Base-by-base conservation (phyloP, 2,329 filamentous ascomycete species). In the Alternaria consortialis region DNA sequence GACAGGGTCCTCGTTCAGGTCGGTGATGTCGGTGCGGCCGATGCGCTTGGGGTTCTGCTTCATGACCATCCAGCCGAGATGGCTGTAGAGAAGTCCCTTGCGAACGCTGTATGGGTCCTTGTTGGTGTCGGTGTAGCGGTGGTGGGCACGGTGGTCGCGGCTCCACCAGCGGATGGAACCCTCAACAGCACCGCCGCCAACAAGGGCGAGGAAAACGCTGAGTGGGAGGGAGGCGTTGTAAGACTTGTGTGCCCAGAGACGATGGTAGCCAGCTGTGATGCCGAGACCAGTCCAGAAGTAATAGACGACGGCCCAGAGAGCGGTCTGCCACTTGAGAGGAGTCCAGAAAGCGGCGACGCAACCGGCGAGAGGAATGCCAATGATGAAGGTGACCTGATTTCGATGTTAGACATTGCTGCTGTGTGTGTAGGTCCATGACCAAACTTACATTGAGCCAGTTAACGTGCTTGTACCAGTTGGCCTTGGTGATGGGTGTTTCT, bases 401-500 rank as follows among this genome's bases (percentile, higher is more conserved):
- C 1, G 1, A 3, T 51, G 66, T 76, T 62, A 74, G 73, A 27
- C 6, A 15, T 27, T 27, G 20, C 15, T 7, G 2, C 31, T 8
- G 32, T 15, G 3, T 3, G 4, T 32, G n/a, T 11, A 2, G 27
- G n/a, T 11, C 17, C 29, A 32, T 27, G 9, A 12, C 6, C 5
- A 52, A 32, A 52, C 74, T 86, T 72, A 92, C 89, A 80, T 97
- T 97, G 70, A 97, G 86, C 93, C 94, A 97, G 86, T 97, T 93
- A 84, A 97, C 86, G 77, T 97, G 93, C 83, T 94, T 90, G 83
- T 94, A 89, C 92, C 92, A 95, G 84, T 97, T 97, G 68, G 84
- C 81, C 81, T 85, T 86, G 64, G 92, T 97, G 68, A 97, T 91
- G 67, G 91, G 90, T 66, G 86, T 86, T 64, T 96, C 93, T 70